Base-by-base conservation (phyloP, 306 rosid genomes). In the Phaseolus lunatus region DNA sequence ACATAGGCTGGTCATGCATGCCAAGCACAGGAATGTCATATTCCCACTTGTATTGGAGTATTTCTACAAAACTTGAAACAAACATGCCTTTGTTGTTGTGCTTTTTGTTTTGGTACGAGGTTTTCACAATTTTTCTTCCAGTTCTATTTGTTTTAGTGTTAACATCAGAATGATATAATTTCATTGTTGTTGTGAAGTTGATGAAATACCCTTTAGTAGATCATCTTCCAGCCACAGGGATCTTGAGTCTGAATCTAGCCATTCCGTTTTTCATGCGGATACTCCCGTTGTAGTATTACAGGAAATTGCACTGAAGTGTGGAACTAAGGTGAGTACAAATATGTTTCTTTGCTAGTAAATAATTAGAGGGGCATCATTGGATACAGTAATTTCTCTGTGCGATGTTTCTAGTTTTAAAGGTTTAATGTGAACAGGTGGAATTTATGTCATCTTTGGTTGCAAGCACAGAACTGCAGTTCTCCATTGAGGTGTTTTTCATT, bases 281-380 rank as follows among this genome's bases (percentile, higher is more conserved):
- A 81, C 89, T 81, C 86, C 97, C 63, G 81, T 76, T 70, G 84
- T 78, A 78, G 97, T 81, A 54, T 83, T 96, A 56, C 96, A 86
- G 69, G 98, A 91, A 66, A 92, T 96, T 84, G 99, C 98, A 63
- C 73, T 84, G 88, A 92, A 92, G 82, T 92, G 96, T 87, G 96
- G 97, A 86, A 81, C 98, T 81, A 96, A 87, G 94, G 99, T 92
- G 84, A 76, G 80, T 69, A 48, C 49, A 63, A 56, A 76, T 49
- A 9, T 64, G 45, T 56, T 49, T 77, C 59, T 44, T 33, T 73
- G 59, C 70, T n/a, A 77, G 48, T 70, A 72, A 76, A 66, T 69
- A 67, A 72, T 53, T 82, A 15, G 75, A 23, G 56, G 37, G 43
- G 44, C 66, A 50, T 79, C 20, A 33, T 77, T 84, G 76, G 49